Evolutionary conservation across 1,284 basidiomycete species (phyloP), one percentile per base, ranked within the genome.

Genomic region (Somion occarium): DNA sequence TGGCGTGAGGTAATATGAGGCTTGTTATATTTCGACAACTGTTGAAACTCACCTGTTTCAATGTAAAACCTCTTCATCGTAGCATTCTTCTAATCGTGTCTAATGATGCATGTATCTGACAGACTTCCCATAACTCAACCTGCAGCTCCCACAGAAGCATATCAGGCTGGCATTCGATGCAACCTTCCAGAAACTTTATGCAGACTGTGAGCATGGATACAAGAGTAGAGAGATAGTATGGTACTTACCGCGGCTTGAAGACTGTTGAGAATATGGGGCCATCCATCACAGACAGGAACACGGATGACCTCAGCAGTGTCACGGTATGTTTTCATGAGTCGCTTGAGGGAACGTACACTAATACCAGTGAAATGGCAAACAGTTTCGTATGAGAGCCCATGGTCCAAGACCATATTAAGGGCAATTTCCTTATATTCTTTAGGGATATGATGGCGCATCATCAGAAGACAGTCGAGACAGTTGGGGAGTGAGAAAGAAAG

Each of bases 1-100:
- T 54, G 20, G 12, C n/a, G 25, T 23, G 27, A 49, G 11, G 4
- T 11, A 48, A 15, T 19, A 23, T 37, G 24, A 9, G 26, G 9
- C n/a, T 23, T 48, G 19, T 42, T 13, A 13, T 12, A 24, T 20
- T 19, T 20, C 15, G 42, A 20, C 12, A 23, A 39, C 20, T 19
- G 19, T 2, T 19, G 20, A n/a, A 7, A 38, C 52, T 24, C 23
- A 53, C 52, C 19, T 19, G n/a, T 37, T 53, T 53, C 12, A 38
- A 23, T 18, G 52, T 46, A 34, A 38, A 53, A n/a, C 52, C 52
- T 13, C 42, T 13, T 22, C 49, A 24, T 19, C 44, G 18, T 5
- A 53, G 48, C 15, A 49, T 53, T 13, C 49, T n/a, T 12, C 13
- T 13, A n/a, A 53, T 53, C 5, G 52, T 53, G n/a, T 37, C 7